Evolutionary conservation across 2,329 filamentous ascomycete genomes (phyloP).

Genomic region (Diaporthe caulivora): DNA sequence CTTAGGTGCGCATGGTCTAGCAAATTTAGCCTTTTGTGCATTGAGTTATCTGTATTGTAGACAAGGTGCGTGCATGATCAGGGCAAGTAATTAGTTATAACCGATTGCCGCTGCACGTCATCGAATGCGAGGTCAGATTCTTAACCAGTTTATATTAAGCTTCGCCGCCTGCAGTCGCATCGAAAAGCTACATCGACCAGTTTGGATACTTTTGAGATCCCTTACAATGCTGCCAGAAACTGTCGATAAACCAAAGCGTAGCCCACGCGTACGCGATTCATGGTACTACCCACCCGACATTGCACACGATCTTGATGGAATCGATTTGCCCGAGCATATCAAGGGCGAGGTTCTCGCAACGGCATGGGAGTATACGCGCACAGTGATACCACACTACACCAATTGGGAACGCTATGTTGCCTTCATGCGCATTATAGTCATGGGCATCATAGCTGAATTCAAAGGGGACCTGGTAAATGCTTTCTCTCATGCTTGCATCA

Average conservation of each 20-base stretch:
- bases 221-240: not conserved
- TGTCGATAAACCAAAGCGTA: not conserved
- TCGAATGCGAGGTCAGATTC: not conserved
- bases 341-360: not conserved
- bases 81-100: not conserved
- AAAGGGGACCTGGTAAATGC: not conserved
- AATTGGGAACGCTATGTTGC: constrained; percentile 1
- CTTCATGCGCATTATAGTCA: constrained; percentile 6
- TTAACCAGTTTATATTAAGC: not conserved
- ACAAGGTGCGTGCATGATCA: not conserved
- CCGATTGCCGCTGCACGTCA: not conserved
- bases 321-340: not conserved
- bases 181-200: not conserved
- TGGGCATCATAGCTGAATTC: constrained; percentile 2
- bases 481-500: not conserved
- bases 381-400: constrained; percentile 1
- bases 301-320: not conserved
- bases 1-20: not conserved
- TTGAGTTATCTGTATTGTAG: not conserved
- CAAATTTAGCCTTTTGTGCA: not conserved
- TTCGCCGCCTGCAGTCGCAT: not conserved
- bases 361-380: not conserved
- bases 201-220: not conserved
- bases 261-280: not conserved
- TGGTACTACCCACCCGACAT: constrained; percentile 4